Evolutionary conservation across 2,329 filamentous ascomycete genomes (phyloP), one percentile per base, ranked within the genome.

Genomic region (Neurospora crassa): DNA sequence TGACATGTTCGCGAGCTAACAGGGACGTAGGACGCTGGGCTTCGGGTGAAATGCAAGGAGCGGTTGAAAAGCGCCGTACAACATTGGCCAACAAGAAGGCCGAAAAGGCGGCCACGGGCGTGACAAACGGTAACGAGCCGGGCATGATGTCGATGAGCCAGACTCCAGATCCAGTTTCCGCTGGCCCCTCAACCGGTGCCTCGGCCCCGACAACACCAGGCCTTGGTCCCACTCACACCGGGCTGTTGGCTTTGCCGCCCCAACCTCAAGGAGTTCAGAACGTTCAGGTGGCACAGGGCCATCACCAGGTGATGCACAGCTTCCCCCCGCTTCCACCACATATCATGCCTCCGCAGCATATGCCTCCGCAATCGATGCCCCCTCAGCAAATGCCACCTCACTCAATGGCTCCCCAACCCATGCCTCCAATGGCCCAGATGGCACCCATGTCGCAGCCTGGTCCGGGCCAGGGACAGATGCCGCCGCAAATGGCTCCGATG

Each of bases 31-130:
- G 76, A 63, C 76, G 76, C 3, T 77, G 76, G 76, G 76, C 76
- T 18, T 74, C 74, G 5, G 76, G 76, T 59, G 75, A 77, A 53
- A 77, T 77, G 76, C 74, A 77, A 71, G 75, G 75, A 0, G 76
- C 76, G 1, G 76, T 77, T 34, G 76, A 76, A 70, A 77, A 77
- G 37, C 76, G 76, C 10, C 74, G 76, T 68, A 75, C 70, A 3
- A 77, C 76, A 1, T 70, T 77, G 34, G 76, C 76, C 14, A 76
- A 70, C 71, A 77, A 77, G 68, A 77, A 77, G 69, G 75, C 74
- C 14, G 75, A 76, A 47, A 75, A 75, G 37, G 74, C 71, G 1
- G 69, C 73, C 16, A 53, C 47, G 20, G 47, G 47, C 6, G 47
- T 24, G 47, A 24, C 47, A 2, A 67, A 20, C 14, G 41, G 43